A percentile compares a stretch with the other conserved stretches of the same genome.
These are phyloP conservation scores for Amanita molliuscula DNA, from an alignment of 768 basidiomycete genomes.

Conservation along the genomic window DNA sequence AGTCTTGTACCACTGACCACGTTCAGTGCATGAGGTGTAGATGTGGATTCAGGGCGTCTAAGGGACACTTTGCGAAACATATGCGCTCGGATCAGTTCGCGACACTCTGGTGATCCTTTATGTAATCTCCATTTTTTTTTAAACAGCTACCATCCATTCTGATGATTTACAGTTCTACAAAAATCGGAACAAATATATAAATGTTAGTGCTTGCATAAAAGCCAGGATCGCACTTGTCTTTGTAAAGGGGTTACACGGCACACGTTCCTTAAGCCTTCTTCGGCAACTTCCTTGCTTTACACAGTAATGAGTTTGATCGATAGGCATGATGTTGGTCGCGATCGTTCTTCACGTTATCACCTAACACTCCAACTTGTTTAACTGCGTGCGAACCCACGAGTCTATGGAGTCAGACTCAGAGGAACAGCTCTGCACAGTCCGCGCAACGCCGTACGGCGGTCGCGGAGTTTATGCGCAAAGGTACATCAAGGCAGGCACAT, in stretches of 20 bases:
- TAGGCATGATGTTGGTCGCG: background rate
- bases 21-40: too few relatives aligned
- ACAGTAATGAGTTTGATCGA: background rate
- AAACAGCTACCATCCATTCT: too few relatives aligned
- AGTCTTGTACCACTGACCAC: too few relatives aligned
- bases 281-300: conserved; percentile 6
- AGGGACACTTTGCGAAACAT: too few relatives aligned
- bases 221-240: background rate
- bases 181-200: too few relatives aligned
- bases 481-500: conserved; percentile 30
- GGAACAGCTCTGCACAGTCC: conserved; percentile 14
- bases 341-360: background rate
- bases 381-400: background rate
- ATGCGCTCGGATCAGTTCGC: too few relatives aligned
- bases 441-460: conserved; percentile 35
- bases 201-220: too few relatives aligned
- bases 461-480: conserved; percentile 40
- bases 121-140: too few relatives aligned
- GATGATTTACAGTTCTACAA: too few relatives aligned
- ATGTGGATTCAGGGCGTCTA: too few relatives aligned
- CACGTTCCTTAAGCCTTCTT: background rate
- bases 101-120: too few relatives aligned
- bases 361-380: background rate
- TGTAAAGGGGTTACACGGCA: too few relatives aligned
- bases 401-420: background rate